phyloP scores from a whole-genome alignment of 129 eudicot genomes.

The Kitagawia praeruptora region DNA sequence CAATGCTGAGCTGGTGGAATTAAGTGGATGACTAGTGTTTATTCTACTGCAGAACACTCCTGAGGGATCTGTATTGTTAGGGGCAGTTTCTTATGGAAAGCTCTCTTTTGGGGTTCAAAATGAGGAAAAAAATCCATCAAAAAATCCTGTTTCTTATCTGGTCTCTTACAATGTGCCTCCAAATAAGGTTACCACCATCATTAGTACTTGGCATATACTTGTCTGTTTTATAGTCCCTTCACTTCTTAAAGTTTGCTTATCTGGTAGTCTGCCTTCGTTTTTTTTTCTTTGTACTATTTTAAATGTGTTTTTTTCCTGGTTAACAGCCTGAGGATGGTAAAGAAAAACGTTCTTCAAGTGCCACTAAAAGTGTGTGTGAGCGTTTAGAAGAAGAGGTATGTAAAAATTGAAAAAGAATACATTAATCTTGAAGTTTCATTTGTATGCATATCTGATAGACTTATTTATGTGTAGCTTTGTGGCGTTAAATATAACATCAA shows the following conservation, averaged over 20 bases:
- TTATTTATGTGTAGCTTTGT: not conserved
- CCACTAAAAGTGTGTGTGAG: conserved; percentile 54
- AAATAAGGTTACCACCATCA: conserved; percentile 38
- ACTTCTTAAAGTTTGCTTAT: not conserved
- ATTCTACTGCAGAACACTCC: conserved; percentile 53
- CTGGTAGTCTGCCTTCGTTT: not conserved
- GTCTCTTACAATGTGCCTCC: conserved; percentile 87
- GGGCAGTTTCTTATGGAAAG: conserved; percentile 85
- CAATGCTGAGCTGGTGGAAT: not conserved
- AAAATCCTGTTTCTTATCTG: conserved; percentile 71
- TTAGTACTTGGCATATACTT: not conserved
- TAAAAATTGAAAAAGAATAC: not conserved
- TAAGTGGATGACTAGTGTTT: conserved; percentile 15
- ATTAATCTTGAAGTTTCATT: not conserved
- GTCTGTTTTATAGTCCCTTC: not conserved
- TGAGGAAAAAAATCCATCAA: conserved; percentile 58
- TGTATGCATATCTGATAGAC: not conserved
- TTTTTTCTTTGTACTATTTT: not conserved
- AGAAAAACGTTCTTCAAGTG: conserved; percentile 41
- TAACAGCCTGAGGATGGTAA: conserved; percentile 76
- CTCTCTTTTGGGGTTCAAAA: conserved; percentile 44
- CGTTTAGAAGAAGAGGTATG: conserved; percentile 77
- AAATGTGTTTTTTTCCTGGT: conserved; percentile 7
- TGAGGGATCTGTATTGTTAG: conserved; percentile 78
- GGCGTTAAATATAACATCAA: not conserved